These are phyloP conservation scores for Mycena latifolia DNA, from an alignment of 768 basidiomycete genomes.

Conservation along the genomic window DNA sequence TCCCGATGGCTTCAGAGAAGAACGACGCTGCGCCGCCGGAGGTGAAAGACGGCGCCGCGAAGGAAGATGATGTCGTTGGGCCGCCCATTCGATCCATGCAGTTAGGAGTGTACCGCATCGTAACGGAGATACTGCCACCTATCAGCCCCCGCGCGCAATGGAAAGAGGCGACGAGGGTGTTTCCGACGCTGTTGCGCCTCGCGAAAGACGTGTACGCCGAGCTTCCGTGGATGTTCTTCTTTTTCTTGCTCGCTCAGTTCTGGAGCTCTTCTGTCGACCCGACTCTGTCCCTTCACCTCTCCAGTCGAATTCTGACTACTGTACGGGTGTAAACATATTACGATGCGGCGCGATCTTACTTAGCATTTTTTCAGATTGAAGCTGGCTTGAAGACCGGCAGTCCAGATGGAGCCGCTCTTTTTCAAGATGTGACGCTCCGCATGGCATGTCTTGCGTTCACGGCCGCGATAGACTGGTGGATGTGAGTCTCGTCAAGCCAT, in stretches of 20 bases:
- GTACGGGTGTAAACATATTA: slow-evolving; percentile 8
- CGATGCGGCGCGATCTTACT: neutral
- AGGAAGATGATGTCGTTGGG: slow-evolving; percentile 2
- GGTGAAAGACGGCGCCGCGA: neutral
- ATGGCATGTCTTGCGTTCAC: slow-evolving; percentile 20
- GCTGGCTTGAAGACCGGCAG: slow-evolving; percentile 22
- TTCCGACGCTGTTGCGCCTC: slow-evolving; percentile 24
- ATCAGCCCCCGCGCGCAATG: slow-evolving; percentile 22
- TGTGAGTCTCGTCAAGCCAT: neutral
- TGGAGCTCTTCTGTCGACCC: slow-evolving; percentile 16
- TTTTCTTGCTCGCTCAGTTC: slow-evolving; percentile 6
- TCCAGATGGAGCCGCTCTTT: slow-evolving; percentile 22
- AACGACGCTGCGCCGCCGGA: neutral
- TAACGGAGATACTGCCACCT: slow-evolving; percentile 22
- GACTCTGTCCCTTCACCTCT: slow-evolving; percentile 21
- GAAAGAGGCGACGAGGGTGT: slow-evolving; percentile 13
- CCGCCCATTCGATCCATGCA: slow-evolving; percentile 19
- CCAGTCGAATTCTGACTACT: slow-evolving; percentile 18
- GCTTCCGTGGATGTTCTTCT: slow-evolving; percentile 18
- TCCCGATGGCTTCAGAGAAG: slow-evolving; percentile 17
- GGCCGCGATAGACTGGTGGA: slow-evolving; percentile 2
- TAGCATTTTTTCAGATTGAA: slow-evolving; percentile 29
- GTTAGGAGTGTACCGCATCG: slow-evolving; percentile 31
- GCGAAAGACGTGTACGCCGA: slow-evolving; percentile 12
- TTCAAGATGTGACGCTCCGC: slow-evolving; percentile 20